Conservation (phyloP, 345 rosid genomes). For the Brassica napus region Da-Ae NC_063437.1:10611001-10611500, state of each 20-base stretch:
- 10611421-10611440: slow-evolving; percentile 41
- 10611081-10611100: slow-evolving; percentile 40
- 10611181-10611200: slow-evolving; percentile 32
- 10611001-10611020: slow-evolving; percentile 2
- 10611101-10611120: slow-evolving; percentile 42
- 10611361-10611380: slow-evolving; percentile 35
- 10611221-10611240: slow-evolving; percentile 37
- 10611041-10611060: slow-evolving; percentile 17
- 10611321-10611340: slow-evolving; percentile 47
- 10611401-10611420: slow-evolving; percentile 50
- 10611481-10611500: slow-evolving; percentile 12
- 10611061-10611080: slow-evolving; percentile 40
- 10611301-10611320: slow-evolving; percentile 36
- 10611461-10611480: slow-evolving; percentile 23
- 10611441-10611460: slow-evolving; percentile 16
- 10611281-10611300: slow-evolving; percentile 45
- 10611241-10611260: slow-evolving; percentile 27
- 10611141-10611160: not conserved
- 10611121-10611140: slow-evolving; percentile 41
- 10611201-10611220: slow-evolving; percentile 44
- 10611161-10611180: slow-evolving; percentile 29
- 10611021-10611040: not conserved
- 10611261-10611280: slow-evolving; percentile 43
- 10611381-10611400: slow-evolving; percentile 46
- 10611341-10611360: slow-evolving; percentile 38